Base-by-base conservation (phyloP, 345 rosid species). In the Populus alba region DNA sequence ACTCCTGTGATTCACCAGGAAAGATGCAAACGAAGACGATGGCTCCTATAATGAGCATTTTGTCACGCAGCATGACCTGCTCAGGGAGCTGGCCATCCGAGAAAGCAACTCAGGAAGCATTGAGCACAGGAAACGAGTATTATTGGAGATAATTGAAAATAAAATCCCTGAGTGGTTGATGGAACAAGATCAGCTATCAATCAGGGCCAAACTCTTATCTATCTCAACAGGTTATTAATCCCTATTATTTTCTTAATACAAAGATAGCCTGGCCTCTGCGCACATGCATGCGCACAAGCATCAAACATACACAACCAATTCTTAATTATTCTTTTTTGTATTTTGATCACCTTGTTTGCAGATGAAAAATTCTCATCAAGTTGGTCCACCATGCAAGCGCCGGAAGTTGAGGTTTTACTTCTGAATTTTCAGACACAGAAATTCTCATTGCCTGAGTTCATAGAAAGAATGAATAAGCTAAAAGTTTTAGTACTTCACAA, bases 401-500 rank as follows among this genome's bases (percentile, higher is more conserved):
- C 84, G 38, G 72, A 74, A 43, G 77, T 75, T 31, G 68, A 81
- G 81, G 81, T 62, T 59, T 23, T 82, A 57, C 71, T 75, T 37
- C 80, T 82, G 23, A 76, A 82, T 68, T 75, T 82, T 33, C 62
- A 53, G 69, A 9, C 71, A 15, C 47, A 57, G 68, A 68, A 45
- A 27, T 79, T 83, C 78, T 53, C 77, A 8, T 77, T 94, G 45
- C 94, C 95, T 7, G 71, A 37, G 43, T 94, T 87, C 81, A 82
- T 91, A 43, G 78, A 75, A 55, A 62, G 76, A 79, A 87, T 88
- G 90, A 67, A 29, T 68, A 87, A 82, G 45, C 72, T 91, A 29
- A 89, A 84, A 86, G 91, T 84, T 65, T n/a, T 92, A 81, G 71
- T 72, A 0, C 81, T 91, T 76, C 79, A 80, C 59, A 87, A 87